These are phyloP conservation scores for Gilbertella persicaria DNA, from an alignment of 371 early-diverging fungal species.

Conservation along the genomic window DNA sequence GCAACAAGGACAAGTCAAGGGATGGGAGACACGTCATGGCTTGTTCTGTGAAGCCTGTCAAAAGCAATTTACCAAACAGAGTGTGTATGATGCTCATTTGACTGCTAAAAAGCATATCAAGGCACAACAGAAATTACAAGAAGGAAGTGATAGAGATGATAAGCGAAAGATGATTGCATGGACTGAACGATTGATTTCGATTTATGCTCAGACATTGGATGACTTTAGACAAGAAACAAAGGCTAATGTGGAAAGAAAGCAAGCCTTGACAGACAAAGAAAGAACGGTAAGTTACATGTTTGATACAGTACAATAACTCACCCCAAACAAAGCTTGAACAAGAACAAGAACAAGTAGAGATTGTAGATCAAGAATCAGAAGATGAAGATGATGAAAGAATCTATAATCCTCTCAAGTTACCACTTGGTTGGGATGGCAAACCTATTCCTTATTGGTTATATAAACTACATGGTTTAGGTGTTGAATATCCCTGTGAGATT, in stretches of 20 bases:
- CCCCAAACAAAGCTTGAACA: conserved; percentile 48
- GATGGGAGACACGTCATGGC: conserved; percentile 61
- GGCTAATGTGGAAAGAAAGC: conserved; percentile 90
- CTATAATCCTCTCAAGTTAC: conserved; percentile 96
- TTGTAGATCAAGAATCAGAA: conserved; percentile 72
- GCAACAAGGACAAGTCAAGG: conserved; percentile 57
- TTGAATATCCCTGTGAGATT: conserved; percentile 96
- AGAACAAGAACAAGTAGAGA: conserved; percentile 76
- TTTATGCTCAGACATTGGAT: conserved; percentile 61
- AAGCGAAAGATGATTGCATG: conserved; percentile 61
- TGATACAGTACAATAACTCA: too few relatives aligned
- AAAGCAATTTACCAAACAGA: conserved; percentile 83
- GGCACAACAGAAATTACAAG: conserved; percentile 62
- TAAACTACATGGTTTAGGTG: conserved; percentile 95
- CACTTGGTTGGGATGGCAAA: conserved; percentile 98
- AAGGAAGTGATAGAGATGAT: conserved; percentile 44
- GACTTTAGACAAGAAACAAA: conserved; percentile 78
- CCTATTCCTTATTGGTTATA: conserved; percentile 99
- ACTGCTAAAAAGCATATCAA: conserved; percentile 90
- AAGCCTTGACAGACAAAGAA: conserved; percentile 91
- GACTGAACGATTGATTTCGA: conserved; percentile 66
- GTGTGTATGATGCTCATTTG: conserved; percentile 85
- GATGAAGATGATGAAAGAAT: conserved; percentile 89
- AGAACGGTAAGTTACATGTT: conserved; percentile 52
- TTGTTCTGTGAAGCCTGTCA: conserved; percentile 85